Conservation (phyloP, 2,329 filamentous ascomycete genomes). For the Xylariaceae sp. region DNA sequence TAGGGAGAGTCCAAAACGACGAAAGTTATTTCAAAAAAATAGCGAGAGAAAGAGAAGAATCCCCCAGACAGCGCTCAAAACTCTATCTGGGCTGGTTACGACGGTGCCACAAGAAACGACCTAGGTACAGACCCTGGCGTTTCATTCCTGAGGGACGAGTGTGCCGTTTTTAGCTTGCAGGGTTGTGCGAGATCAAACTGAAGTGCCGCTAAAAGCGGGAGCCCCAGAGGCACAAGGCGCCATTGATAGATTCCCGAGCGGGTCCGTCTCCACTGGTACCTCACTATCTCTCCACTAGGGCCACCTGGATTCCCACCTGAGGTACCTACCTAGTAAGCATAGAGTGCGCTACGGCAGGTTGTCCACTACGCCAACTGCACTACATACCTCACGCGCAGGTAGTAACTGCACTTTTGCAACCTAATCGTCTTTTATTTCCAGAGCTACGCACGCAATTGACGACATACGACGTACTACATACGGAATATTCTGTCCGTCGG, state of each 20-base stretch:
- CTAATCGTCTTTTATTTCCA: too few species aligned
- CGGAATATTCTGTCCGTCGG: too few species aligned
- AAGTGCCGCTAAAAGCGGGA: constrained; percentile 23
- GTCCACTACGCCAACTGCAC: too few species aligned
- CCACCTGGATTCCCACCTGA: neutral
- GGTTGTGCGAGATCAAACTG: constrained; percentile 1
- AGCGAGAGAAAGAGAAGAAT: too few species aligned
- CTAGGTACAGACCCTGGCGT: constrained; percentile 7
- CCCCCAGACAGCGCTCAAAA: neutral
- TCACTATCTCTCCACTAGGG: neutral
- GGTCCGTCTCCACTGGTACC: constrained; percentile 1
- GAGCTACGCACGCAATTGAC: too few species aligned
- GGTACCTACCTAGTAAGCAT: neutral
- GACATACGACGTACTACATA: too few species aligned
- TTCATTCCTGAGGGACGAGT: constrained; percentile 10
- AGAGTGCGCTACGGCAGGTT: too few species aligned
- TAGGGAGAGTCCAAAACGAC: neutral
- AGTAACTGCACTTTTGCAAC: too few species aligned
- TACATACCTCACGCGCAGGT: too few species aligned
- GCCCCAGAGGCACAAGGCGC: constrained; percentile 11
- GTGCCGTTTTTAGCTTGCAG: constrained; percentile 8
- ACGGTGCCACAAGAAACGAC: neutral
- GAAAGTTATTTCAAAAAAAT: neutral
- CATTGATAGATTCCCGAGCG: constrained; percentile 12
- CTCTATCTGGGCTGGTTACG: neutral